These are phyloP conservation scores for Luzula sylvatica DNA, from an alignment of 176 grass and related monocot genomes.

Conservation along the genomic window DNA sequence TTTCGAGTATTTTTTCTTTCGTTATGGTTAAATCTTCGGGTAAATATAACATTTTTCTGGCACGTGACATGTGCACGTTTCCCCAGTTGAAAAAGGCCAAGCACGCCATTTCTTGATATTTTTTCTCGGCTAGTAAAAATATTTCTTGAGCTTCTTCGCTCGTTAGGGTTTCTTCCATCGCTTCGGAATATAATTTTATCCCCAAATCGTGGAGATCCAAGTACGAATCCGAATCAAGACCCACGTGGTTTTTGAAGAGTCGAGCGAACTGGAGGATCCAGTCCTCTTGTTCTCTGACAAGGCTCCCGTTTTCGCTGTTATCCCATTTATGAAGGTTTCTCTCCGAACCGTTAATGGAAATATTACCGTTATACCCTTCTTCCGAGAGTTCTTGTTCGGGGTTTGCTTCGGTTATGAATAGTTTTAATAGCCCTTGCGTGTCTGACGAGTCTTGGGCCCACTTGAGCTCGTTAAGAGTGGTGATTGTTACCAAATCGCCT, in stretches of 20 bases:
- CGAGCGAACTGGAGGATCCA: constrained; percentile 51
- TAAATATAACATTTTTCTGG: constrained; percentile 58
- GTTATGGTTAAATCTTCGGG: not conserved
- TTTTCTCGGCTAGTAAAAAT: constrained; percentile 40
- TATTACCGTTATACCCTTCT: constrained; percentile 21
- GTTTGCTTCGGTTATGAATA: constrained; percentile 38
- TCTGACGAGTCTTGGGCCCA: too few relatives aligned
- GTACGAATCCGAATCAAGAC: constrained; percentile 51
- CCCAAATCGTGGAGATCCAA: constrained; percentile 56
- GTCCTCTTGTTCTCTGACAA: constrained; percentile 31
- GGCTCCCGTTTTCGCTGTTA: constrained; percentile 27
- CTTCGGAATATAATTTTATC: constrained; percentile 44
- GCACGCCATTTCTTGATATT: constrained; percentile 68
- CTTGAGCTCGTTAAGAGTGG: too few relatives aligned
- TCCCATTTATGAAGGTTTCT: constrained; percentile 20
- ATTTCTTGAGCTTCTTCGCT: constrained; percentile 65
- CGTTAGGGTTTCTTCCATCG: constrained; percentile 54
- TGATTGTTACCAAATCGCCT: constrained; percentile 27
- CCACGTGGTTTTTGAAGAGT: constrained; percentile 47
- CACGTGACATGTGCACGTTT: constrained; percentile 61
- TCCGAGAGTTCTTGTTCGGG: constrained; percentile 31
- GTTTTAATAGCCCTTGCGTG: constrained; percentile 27
- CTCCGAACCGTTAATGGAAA: constrained; percentile 19
- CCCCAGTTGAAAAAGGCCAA: constrained; percentile 65
- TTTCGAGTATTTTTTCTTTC: constrained; percentile 21